Percentiles rank a stretch among this genome's conserved stretches.
Conservation (phyloP, 2,329 filamentous ascomycete genomes). For the Aspergillus tamarii region DNA sequence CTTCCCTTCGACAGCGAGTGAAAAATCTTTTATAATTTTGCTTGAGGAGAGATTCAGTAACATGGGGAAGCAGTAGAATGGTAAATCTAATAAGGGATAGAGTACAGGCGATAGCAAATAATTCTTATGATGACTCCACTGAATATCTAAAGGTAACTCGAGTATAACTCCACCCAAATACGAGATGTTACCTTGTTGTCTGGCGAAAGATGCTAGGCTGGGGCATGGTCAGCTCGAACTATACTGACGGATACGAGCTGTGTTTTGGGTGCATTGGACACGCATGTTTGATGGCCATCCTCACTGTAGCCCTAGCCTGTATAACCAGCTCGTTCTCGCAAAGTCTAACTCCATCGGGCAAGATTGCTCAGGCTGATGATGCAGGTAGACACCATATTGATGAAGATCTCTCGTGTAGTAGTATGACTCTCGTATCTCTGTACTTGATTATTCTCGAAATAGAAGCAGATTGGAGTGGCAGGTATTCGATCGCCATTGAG, state of each 20-base stretch:
- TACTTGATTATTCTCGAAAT: background rate
- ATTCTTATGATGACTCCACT: background rate
- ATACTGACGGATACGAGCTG: background rate
- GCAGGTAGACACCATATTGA: background rate
- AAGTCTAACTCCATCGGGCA: background rate
- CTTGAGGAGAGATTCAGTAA: background rate
- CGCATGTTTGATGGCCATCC: background rate
- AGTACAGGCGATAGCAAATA: background rate
- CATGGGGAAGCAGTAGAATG: background rate
- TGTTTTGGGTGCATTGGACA: background rate
- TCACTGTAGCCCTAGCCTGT: background rate
- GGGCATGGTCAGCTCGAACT: background rate
- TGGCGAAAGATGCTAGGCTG: no score
- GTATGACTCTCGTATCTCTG: background rate
- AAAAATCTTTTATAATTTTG: background rate
- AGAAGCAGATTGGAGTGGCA: background rate
- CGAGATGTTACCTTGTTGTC: background rate
- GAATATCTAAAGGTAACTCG: background rate
- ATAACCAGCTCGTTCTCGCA: background rate
- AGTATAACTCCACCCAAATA: background rate
- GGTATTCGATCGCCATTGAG: background rate
- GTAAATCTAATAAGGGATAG: background rate
- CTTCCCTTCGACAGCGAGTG: background rate
- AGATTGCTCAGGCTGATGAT: background rate
- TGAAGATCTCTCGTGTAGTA: background rate